Evolutionary conservation across 192 early-diverging fungal genomes (phyloP).

Genomic region (Phycomyces blakesleeanus): DNA sequence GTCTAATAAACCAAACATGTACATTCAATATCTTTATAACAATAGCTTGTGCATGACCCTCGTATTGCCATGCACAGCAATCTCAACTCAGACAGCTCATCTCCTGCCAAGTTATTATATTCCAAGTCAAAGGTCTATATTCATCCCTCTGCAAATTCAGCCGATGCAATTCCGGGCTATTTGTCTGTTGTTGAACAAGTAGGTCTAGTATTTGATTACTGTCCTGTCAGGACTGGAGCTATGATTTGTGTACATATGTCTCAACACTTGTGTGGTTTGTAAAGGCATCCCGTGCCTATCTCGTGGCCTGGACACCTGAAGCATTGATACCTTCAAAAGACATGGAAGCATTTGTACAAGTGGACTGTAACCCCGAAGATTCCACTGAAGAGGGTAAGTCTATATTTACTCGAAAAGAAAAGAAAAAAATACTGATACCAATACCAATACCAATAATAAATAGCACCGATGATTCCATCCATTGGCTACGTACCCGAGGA

Average conservation of each 20-base stretch:
- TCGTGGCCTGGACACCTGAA: slow-evolving; percentile 72
- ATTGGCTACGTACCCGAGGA: slow-evolving; percentile 6
- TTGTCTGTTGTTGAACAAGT: slow-evolving; percentile 53
- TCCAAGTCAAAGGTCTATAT: slow-evolving; percentile 71
- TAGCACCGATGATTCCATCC: slow-evolving; percentile 12
- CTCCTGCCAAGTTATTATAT: slow-evolving; percentile 46
- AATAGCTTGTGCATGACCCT: no score
- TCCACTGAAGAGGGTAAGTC: slow-evolving; percentile 8
- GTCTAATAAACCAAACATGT: background rate
- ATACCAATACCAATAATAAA: no score
- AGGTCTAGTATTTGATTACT: no score
- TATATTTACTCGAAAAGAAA: background rate
- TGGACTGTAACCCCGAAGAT: slow-evolving; percentile 48
- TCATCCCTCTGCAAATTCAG: slow-evolving; percentile 56
- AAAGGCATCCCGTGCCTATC: slow-evolving; percentile 37
- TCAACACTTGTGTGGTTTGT: background rate
- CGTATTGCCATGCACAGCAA: no score
- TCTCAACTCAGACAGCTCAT: slow-evolving; percentile 43
- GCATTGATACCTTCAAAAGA: slow-evolving; percentile 55
- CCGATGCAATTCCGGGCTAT: slow-evolving; percentile 65
- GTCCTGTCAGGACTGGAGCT: no score
- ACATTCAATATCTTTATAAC: no score
- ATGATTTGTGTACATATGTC: no score
- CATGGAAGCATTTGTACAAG: slow-evolving; percentile 58
- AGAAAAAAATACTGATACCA: slow-evolving; percentile 6